Evolutionary conservation across 148 eudicot genomes (phyloP).

Genomic region (Pouteria glomerata): DNA sequence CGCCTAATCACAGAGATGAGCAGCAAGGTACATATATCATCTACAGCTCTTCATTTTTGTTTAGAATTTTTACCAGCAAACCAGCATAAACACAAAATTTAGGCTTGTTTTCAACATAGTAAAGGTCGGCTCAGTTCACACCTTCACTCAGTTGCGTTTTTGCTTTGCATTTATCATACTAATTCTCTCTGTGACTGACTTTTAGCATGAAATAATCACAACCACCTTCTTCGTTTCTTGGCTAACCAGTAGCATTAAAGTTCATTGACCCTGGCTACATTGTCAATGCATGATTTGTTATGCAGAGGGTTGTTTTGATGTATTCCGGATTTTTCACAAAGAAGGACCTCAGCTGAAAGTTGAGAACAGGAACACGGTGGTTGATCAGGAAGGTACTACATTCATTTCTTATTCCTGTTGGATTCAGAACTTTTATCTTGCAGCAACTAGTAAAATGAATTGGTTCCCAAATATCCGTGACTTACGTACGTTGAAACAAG

Average conservation of each 20-base stretch:
- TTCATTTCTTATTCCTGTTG: not conserved
- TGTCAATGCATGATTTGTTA: not conserved
- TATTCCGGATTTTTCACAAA: not conserved
- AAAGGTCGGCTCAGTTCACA: too few species aligned
- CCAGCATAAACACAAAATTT: too few species aligned
- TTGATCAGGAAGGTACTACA: not conserved
- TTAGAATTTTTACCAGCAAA: too few species aligned
- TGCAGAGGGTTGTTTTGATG: not conserved
- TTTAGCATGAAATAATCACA: too few species aligned
- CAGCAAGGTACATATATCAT: not conserved
- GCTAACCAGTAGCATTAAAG: not conserved
- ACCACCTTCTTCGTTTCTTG: not conserved
- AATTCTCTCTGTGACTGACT: too few species aligned
- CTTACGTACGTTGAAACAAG: too few species aligned
- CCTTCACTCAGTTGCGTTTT: too few species aligned
- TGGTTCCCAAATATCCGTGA: not conserved
- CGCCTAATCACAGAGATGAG: not conserved
- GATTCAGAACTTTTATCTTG: not conserved
- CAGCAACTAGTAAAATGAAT: not conserved
- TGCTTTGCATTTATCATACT: too few species aligned
- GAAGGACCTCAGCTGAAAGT: too few species aligned
- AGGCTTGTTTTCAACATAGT: too few species aligned
- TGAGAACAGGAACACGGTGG: too few species aligned
- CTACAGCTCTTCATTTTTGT: not conserved
- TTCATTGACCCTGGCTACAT: not conserved